Evolutionary conservation across 495 filamentous ascomycete species (phyloP).

Genomic region (Neurospora sp.): DNA sequence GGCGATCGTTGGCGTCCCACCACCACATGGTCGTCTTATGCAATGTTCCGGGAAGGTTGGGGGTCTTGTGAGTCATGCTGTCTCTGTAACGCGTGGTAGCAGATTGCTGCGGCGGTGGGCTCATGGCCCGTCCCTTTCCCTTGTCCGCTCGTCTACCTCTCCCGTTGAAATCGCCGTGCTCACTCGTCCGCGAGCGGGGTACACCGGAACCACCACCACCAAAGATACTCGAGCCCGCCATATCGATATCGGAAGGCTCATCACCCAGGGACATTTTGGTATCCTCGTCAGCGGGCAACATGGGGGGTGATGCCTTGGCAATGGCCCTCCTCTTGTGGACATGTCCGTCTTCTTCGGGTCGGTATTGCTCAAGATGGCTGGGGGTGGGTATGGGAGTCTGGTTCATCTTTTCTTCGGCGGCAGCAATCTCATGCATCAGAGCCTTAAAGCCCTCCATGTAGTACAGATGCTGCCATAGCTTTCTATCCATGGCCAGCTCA

Average conservation of each 20-base stretch:
- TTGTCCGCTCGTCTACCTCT: constrained; percentile 15
- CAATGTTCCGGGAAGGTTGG: constrained; percentile 8
- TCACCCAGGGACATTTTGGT: constrained; percentile 37
- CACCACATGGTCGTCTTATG: constrained; percentile 32
- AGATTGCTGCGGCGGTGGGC: neutral
- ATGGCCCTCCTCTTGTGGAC: constrained; percentile 39
- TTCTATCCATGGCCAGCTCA: constrained; percentile 66
- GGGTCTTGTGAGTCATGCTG: neutral
- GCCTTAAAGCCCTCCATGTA: constrained; percentile 75
- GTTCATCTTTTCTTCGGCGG: constrained; percentile 54
- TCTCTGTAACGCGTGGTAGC: neutral
- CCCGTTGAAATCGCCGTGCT: neutral
- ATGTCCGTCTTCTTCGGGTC: constrained; percentile 30
- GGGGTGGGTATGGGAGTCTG: constrained; percentile 12
- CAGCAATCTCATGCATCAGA: constrained; percentile 51
- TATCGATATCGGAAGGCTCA: constrained; percentile 20
- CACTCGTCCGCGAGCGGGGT: neutral
- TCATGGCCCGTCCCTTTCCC: constrained; percentile 22
- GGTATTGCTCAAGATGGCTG: constrained; percentile 18
- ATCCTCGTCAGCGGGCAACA: constrained; percentile 28
- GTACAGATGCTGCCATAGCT: constrained; percentile 79
- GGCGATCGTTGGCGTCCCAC: constrained; percentile 29
- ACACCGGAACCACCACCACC: constrained; percentile 6
- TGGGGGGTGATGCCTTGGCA: constrained; percentile 8
- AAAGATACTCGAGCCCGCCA: constrained; percentile 26